Base-by-base conservation (phyloP, 371 early-diverging fungal species). In the Zychaea mexicana region DNA sequence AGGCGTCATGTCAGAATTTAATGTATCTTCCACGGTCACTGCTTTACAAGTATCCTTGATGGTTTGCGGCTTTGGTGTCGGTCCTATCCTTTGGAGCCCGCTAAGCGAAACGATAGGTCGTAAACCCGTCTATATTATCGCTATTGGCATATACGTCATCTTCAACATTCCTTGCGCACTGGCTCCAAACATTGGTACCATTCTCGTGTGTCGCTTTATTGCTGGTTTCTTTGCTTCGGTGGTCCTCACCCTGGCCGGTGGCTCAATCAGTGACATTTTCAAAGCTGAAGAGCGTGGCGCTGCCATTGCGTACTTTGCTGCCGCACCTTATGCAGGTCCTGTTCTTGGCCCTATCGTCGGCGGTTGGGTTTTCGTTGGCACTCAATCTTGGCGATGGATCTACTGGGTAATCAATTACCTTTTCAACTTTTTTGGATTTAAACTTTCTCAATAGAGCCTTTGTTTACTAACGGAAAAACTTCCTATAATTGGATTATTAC, bases 31-130 rank as follows among this genome's bases (percentile, higher is more conserved):
- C 52, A 72, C 70, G 60, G 74, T 74, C 1, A 69, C 74, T 31
- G 75, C 76, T 47, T 70, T 78, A 19, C 75, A 74, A 58, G 74
- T 76, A 3, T 75, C 81, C n/a, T 68, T 81, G n/a, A 74, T 81
- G 71, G 81, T 81, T 0, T 74, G 72, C 61, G 81, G 78, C 26
- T 81, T 78, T 39, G 75, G 68, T 64, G 57, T 72, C 6, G 81
- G 81, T 42, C 81, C 81, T 57, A 71, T 81, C 52, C 70, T 81
- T 22, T 81, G 78, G 78, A 74, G 75, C 47, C 81, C 81, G 27
- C 60, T 78, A 1, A 69, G 71, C 39, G 81, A 81, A 65, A 26
- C 74, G 1, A 68, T 65, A 53, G 81, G 81, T 9, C 76, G 81
- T 38, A 71, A 71, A 33, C 78, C 78, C 2, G 62, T 77, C 0